Evolutionary conservation across 2,329 filamentous ascomycete species (phyloP).

Genomic region (Furcasterigmium sp.): DNA sequence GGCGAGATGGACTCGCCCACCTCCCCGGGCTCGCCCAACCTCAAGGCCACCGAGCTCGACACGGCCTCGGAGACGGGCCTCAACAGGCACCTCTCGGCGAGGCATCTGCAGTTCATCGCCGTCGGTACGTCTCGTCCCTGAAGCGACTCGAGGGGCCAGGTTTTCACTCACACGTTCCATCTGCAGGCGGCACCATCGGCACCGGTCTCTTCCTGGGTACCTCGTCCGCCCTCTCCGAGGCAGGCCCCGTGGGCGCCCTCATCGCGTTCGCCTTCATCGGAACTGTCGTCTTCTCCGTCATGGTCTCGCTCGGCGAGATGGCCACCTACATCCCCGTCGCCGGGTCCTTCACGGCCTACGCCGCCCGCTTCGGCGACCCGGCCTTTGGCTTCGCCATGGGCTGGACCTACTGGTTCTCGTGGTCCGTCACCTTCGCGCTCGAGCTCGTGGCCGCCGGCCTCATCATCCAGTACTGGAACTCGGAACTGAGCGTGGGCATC

Average conservation of each 20-base stretch:
- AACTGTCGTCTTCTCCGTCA: conserved; percentile 68
- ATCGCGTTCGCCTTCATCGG: conserved; percentile 68
- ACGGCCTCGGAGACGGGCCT: conserved; percentile 26
- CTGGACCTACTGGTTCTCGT: conserved; percentile 81
- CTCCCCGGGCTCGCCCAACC: background rate
- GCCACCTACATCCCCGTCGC: conserved; percentile 72
- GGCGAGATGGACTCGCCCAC: background rate
- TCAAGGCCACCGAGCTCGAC: conserved; percentile 26
- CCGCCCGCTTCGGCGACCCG: conserved; percentile 67
- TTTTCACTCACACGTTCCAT: conserved; percentile 4
- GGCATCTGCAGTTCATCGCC: conserved; percentile 45
- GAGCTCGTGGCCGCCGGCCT: conserved; percentile 69
- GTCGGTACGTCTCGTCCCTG: conserved; percentile 25
- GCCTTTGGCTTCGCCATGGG: conserved; percentile 73
- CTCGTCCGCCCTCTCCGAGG: conserved; percentile 54
- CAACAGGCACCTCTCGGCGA: conserved; percentile 28
- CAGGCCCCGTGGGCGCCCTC: conserved; percentile 61
- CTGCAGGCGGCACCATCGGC: conserved; percentile 56
- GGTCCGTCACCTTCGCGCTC: conserved; percentile 67
- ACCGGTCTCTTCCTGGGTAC: conserved; percentile 69
- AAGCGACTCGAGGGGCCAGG: too few relatives aligned
- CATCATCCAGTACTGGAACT: conserved; percentile 72
- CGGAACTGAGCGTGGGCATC: conserved; percentile 58
- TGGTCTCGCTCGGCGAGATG: conserved; percentile 67
- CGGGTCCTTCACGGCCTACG: conserved; percentile 73